phyloP scores from a whole-genome alignment of 2,329 filamentous ascomycete genomes.

The Sordariomycetes sp. region DNA sequence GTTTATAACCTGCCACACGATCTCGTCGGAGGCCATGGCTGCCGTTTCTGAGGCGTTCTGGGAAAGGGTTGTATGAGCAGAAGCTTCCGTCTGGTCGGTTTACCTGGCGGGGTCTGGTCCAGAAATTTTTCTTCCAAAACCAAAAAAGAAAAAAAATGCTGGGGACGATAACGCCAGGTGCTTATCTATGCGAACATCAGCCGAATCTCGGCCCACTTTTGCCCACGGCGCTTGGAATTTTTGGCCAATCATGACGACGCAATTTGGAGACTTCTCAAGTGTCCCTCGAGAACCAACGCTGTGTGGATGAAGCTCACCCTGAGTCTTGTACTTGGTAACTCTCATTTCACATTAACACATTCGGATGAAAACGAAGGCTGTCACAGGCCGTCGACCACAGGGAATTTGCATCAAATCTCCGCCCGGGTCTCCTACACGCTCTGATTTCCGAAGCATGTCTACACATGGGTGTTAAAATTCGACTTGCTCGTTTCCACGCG shows the following conservation, averaged over 20 bases:
- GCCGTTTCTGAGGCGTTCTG: conserved; percentile 6
- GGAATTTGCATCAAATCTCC: background rate
- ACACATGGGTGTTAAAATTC: background rate
- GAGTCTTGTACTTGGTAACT: background rate
- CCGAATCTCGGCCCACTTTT: background rate
- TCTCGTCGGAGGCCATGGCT: conserved; percentile 83
- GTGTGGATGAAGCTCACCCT: background rate
- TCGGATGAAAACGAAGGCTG: too few species aligned
- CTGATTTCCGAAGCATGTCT: background rate
- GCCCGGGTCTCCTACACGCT: background rate
- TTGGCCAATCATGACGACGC: background rate
- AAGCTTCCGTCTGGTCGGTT: background rate
- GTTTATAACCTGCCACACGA: conserved; percentile 95
- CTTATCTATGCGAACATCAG: conserved; percentile 4
- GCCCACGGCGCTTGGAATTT: background rate
- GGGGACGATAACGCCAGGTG: background rate
- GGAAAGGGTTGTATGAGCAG: background rate
- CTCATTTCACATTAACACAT: background rate
- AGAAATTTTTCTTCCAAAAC: background rate
- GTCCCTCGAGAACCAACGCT: background rate
- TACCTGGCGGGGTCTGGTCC: conserved; percentile 3
- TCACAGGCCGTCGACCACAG: too few species aligned
- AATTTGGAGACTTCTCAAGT: background rate
- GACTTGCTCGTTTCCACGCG: background rate
- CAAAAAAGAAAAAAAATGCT: background rate